phyloP scores from a whole-genome alignment of 177 flowering plant genomes.

The Vitis hybrid region DNA sequence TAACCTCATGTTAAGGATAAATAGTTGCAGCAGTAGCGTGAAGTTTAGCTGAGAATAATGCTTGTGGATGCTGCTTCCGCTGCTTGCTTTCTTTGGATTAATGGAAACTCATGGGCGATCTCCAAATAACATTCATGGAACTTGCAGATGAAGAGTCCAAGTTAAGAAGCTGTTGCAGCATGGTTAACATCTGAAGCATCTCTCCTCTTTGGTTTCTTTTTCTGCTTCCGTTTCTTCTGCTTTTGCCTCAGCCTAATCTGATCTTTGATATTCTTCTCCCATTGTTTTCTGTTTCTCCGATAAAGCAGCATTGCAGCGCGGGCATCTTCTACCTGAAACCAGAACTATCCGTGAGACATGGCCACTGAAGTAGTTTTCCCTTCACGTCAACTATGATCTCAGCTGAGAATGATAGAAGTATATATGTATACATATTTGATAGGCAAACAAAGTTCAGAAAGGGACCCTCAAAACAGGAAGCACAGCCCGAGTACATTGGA shows the following conservation, averaged over 20 bases:
- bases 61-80: too few relatives aligned
- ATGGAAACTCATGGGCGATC: too few relatives aligned
- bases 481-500: too few relatives aligned
- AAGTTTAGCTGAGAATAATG: too few relatives aligned
- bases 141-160: too few relatives aligned
- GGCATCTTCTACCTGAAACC: constrained; percentile 80
- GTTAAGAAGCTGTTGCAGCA: background rate
- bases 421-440: background rate
- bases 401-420: background rate
- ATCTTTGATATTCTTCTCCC: constrained; percentile 72
- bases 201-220: constrained; percentile 28
- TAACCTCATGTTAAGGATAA: too few relatives aligned
- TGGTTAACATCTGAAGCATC: constrained; percentile 8
- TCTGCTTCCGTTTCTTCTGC: constrained; percentile 49
- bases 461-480: too few relatives aligned
- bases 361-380: background rate
- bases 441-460: too few relatives aligned
- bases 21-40: too few relatives aligned
- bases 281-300: constrained; percentile 61
- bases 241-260: constrained; percentile 39
- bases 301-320: constrained; percentile 89
- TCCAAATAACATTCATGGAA: too few relatives aligned
- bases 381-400: background rate
- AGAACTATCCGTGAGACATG: background rate
- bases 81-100: too few relatives aligned